phyloP scores from a whole-genome alignment of 2,329 filamentous ascomycete species.

The Endoconidiophora polonica region DNA sequence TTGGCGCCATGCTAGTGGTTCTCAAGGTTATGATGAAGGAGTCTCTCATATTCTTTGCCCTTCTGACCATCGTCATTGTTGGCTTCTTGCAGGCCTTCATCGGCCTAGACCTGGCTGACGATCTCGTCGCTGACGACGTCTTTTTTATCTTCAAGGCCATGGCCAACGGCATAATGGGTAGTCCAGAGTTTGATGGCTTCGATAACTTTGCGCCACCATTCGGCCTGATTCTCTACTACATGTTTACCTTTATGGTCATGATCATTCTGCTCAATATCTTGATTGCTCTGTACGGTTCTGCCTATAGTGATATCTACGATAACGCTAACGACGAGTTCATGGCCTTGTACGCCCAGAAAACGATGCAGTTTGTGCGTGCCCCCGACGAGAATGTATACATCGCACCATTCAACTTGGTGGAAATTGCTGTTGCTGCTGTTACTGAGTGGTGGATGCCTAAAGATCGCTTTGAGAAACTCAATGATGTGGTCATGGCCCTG shows the following conservation, averaged over 20 bases:
- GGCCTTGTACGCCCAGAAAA: slow-evolving; percentile 82
- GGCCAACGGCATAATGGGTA: slow-evolving; percentile 82
- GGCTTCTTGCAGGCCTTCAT: slow-evolving; percentile 90
- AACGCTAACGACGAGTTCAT: slow-evolving; percentile 94
- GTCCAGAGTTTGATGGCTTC: slow-evolving; percentile 76
- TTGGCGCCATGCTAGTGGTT: slow-evolving; percentile 94
- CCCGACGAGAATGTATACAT: slow-evolving; percentile 98
- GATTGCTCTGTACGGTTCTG: slow-evolving; percentile 91
- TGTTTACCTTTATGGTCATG: slow-evolving; percentile 96
- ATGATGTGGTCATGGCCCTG: slow-evolving; percentile 73
- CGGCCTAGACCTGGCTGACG: slow-evolving; percentile 70
- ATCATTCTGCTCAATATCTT: slow-evolving; percentile 84
- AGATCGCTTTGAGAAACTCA: slow-evolving; percentile 57
- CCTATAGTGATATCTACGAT: slow-evolving; percentile 86
- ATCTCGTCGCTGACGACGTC: slow-evolving; percentile 50
- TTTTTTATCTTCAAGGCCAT: slow-evolving; percentile 64
- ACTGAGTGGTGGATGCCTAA: slow-evolving; percentile 94
- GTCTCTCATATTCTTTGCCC: slow-evolving; percentile 88
- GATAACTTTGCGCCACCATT: slow-evolving; percentile 86
- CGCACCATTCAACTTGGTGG: slow-evolving; percentile 83
- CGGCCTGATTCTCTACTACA: slow-evolving; percentile 87
- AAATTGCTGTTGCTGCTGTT: slow-evolving; percentile 61
- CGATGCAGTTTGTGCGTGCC: slow-evolving; percentile 89
- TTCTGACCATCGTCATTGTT: slow-evolving; percentile 67
- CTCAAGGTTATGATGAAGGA: slow-evolving; percentile 91